Conservation (phyloP, 495 filamentous ascomycete genomes). For the Podospora bellae-mahoneyi region DNA sequence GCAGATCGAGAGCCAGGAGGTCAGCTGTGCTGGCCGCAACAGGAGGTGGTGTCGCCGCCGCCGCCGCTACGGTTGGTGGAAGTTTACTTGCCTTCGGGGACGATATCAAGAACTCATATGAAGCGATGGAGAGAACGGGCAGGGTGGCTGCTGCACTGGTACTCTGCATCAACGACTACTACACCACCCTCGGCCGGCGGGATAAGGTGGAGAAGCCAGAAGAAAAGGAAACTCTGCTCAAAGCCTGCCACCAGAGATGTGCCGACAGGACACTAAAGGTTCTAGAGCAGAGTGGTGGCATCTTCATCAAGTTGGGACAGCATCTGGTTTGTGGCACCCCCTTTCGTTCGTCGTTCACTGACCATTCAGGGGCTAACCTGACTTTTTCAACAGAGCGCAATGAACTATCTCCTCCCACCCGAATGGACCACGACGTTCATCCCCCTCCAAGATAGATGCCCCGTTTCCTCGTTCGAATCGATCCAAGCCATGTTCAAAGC, state of each 20-base stretch:
- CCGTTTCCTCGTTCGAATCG: constrained; percentile 85
- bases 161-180: constrained; percentile 89
- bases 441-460: constrained; percentile 93
- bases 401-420: constrained; percentile 89
- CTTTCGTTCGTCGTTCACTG: background rate
- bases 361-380: background rate
- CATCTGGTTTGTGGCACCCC: constrained; percentile 58
- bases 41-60: constrained; percentile 46
- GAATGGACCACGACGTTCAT: constrained; percentile 98
- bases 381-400: constrained; percentile 58
- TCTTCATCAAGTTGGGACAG: constrained; percentile 97
- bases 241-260: constrained; percentile 88
- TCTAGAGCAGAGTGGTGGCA: constrained; percentile 90
- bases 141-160: constrained; percentile 74
- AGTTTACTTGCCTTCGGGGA: constrained; percentile 65
- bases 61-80: constrained; percentile 34
- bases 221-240: constrained; percentile 63
- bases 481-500: constrained; percentile 79
- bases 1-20: constrained; percentile 18
- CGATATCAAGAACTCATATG: constrained; percentile 67
- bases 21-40: constrained; percentile 33
- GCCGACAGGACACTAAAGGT: constrained; percentile 77
- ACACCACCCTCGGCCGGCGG: constrained; percentile 69
- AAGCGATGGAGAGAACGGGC: constrained; percentile 70
- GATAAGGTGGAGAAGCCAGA: constrained; percentile 54